Conservation (phyloP, 352 stramenopile genomes). For the Pythium phragmiticola region DNA sequence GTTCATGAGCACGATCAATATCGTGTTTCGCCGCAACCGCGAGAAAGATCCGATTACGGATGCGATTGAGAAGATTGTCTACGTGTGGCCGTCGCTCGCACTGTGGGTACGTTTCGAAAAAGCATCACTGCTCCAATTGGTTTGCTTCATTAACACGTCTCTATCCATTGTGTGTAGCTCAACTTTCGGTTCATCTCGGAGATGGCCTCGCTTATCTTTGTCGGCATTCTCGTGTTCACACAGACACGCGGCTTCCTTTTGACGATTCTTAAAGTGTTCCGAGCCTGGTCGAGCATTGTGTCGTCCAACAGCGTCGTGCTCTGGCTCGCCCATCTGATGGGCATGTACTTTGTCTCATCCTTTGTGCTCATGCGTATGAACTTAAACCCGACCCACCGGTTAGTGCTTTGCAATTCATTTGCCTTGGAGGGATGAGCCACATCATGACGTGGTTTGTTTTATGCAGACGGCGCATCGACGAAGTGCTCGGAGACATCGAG, state of each 20-base stretch:
- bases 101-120: conserved; percentile 39
- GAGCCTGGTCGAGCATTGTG: conserved; percentile 76
- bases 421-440: too few relatives aligned
- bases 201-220: conserved; percentile 70
- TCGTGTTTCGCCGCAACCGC: conserved; percentile 72
- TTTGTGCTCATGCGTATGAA: conserved; percentile 90
- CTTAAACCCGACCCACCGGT: conserved; percentile 66
- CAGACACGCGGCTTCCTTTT: conserved; percentile 81
- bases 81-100: conserved; percentile 74
- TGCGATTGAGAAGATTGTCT: conserved; percentile 77
- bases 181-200: conserved; percentile 82
- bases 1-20: conserved; percentile 83
- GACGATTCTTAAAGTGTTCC: conserved; percentile 78
- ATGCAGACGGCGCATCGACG: conserved; percentile 69
- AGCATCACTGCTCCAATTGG: not conserved
- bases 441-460: not conserved
- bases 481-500: conserved; percentile 80
- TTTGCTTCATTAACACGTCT: not conserved
- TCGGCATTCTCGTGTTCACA: conserved; percentile 82
- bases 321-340: conserved; percentile 82
- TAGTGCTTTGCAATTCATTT: conserved; percentile 3
- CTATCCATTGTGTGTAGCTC: conserved; percentile 32
- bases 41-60: conserved; percentile 86
- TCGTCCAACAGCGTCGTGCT: conserved; percentile 84
- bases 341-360: conserved; percentile 88